Conservation (phyloP, 2,329 filamentous ascomycete genomes). For the Cryphonectria naterciae region DNA sequence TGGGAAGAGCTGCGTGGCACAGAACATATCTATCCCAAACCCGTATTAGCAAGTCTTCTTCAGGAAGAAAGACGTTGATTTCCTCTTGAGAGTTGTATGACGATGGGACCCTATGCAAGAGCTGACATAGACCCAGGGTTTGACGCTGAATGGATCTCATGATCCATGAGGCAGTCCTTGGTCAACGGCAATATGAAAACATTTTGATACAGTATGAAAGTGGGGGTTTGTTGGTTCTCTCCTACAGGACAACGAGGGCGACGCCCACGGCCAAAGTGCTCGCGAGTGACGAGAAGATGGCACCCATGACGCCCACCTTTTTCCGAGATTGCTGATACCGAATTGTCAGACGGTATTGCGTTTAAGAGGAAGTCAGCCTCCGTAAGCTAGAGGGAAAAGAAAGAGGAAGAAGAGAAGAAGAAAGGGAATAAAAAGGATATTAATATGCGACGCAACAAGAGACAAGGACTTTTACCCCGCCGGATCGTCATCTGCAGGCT, state of each 20-base stretch:
- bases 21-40: background rate
- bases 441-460: background rate
- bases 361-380: background rate
- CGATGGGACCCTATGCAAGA: background rate
- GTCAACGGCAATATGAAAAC: background rate
- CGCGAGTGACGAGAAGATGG: background rate
- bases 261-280: background rate
- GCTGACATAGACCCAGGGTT: background rate
- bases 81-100: background rate
- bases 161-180: background rate
- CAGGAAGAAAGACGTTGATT: too few species aligned
- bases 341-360: too few species aligned
- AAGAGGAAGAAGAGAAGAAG: too few species aligned
- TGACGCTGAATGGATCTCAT: background rate
- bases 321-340: background rate
- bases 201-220: background rate
- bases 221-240: too few species aligned
- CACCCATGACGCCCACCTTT: constrained; percentile 1
- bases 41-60: background rate
- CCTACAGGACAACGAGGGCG: background rate
- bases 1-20: constrained; percentile 40
- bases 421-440: too few species aligned
- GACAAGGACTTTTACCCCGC: background rate
- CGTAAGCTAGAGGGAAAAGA: too few species aligned
- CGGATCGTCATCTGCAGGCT: background rate